These are phyloP conservation scores for Malassezia globosa DNA, from an alignment of 1,284 basidiomycete species.

Conservation along the genomic window DNA sequence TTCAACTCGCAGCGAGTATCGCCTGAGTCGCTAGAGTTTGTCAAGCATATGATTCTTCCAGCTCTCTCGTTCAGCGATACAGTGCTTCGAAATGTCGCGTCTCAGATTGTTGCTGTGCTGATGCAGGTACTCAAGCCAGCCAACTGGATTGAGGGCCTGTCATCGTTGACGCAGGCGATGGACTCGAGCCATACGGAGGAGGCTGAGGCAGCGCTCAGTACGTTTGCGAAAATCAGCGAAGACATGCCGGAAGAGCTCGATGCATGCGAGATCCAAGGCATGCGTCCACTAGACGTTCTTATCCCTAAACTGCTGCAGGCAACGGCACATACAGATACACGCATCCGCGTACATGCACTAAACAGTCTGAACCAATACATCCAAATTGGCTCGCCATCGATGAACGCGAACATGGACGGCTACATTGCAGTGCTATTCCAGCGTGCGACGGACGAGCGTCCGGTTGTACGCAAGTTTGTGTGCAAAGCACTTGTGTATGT, in stretches of 20 bases:
- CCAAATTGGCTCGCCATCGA: slow-evolving; percentile 58
- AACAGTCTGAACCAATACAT: slow-evolving; percentile 89
- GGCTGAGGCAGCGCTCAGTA: slow-evolving; percentile 70
- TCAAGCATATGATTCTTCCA: slow-evolving; percentile 41
- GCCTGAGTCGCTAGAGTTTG: slow-evolving; percentile 37
- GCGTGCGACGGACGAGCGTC: slow-evolving; percentile 79
- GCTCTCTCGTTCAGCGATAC: slow-evolving; percentile 37
- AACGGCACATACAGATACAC: slow-evolving; percentile 64
- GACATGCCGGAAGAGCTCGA: slow-evolving; percentile 93
- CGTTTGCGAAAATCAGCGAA: slow-evolving; percentile 88
- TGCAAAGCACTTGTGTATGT: slow-evolving; percentile 91
- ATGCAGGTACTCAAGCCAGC: slow-evolving; percentile 39
- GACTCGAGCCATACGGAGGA: slow-evolving; percentile 30
- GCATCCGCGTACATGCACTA: slow-evolving; percentile 85
- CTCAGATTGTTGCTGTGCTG: slow-evolving; percentile 44
- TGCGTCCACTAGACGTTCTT: slow-evolving; percentile 40
- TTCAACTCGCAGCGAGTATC: slow-evolving; percentile 33
- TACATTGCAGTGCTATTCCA: slow-evolving; percentile 90
- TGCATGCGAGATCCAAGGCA: slow-evolving; percentile 63
- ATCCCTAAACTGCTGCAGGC: slow-evolving; percentile 72
- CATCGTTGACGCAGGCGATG: slow-evolving; percentile 35
- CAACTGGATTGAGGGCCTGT: slow-evolving; percentile 40
- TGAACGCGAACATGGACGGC: slow-evolving; percentile 72
- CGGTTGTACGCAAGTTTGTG: slow-evolving; percentile 85
- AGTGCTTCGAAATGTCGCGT: slow-evolving; percentile 43